Conservation (phyloP, 164 flowering plant genomes). For the Chimonanthus salicifolius region DNA sequence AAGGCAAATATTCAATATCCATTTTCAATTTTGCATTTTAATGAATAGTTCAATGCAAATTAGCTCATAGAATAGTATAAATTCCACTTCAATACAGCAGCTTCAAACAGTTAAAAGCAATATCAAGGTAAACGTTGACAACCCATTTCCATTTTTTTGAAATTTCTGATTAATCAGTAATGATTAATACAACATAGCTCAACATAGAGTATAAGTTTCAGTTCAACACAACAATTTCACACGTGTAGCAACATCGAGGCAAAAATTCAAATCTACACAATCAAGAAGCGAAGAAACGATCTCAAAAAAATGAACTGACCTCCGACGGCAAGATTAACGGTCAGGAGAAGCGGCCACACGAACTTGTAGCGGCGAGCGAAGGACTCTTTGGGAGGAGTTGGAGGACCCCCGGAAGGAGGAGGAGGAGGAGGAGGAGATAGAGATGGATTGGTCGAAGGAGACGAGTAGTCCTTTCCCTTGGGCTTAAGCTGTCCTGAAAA, state of each 20-base stretch:
- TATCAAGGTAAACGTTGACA: too few species aligned
- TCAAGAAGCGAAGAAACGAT: neutral
- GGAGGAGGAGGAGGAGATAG: constrained; percentile 18
- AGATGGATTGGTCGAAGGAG: constrained; percentile 7
- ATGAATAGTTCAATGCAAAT: too few species aligned
- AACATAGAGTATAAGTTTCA: neutral
- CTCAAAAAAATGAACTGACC: constrained; percentile 28
- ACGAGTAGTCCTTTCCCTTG: constrained; percentile 7
- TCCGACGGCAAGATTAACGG: constrained; percentile 69
- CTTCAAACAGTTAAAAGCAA: too few species aligned
- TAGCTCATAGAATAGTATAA: too few species aligned
- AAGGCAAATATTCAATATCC: too few species aligned
- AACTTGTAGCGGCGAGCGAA: constrained; percentile 68
- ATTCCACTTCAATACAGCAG: too few species aligned
- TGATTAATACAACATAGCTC: too few species aligned
- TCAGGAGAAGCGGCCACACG: constrained; percentile 70
- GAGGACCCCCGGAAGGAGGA: constrained; percentile 34
- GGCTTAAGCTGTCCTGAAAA: constrained; percentile 1
- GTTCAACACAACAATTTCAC: neutral
- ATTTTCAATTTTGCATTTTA: too few species aligned
- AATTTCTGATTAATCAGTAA: too few species aligned
- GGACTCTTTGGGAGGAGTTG: constrained; percentile 55
- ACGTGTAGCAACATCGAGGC: neutral
- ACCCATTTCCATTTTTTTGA: too few species aligned
- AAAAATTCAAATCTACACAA: neutral